Evolutionary conservation across 331 rosid species (phyloP).

Genomic region (Saraca asoca): DNA sequence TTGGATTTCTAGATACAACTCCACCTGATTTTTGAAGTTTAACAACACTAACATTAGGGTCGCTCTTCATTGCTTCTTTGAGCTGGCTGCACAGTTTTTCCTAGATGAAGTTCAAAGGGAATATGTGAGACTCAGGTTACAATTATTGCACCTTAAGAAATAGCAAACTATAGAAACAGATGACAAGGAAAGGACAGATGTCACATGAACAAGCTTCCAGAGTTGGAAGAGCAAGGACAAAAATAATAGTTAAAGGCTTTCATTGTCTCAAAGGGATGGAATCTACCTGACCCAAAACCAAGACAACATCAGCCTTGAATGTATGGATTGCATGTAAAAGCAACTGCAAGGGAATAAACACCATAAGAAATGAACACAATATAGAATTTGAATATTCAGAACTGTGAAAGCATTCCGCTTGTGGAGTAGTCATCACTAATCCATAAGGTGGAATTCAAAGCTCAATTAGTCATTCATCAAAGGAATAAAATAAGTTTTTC

Average conservation of each 20-base stretch:
- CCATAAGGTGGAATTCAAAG: conserved; percentile 20
- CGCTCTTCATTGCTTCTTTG: conserved; percentile 71
- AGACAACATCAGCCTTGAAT: conserved; percentile 78
- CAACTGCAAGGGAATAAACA: conserved; percentile 66
- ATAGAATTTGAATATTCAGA: conserved; percentile 11
- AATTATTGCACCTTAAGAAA: not conserved
- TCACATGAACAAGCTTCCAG: conserved; percentile 1
- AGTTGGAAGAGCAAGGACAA: not conserved
- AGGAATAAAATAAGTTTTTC: no score
- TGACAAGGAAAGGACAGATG: not conserved
- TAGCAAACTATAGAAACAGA: not conserved
- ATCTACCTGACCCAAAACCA: conserved; percentile 95
- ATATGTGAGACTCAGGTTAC: conserved; percentile 15
- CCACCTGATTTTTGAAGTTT: conserved; percentile 98
- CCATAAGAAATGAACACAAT: not conserved
- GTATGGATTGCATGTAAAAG: conserved; percentile 87
- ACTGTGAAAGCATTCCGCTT: conserved; percentile 24
- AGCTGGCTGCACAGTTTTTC: conserved; percentile 97
- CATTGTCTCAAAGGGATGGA: conserved; percentile 5
- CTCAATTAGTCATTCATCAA: not conserved
- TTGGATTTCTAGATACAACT: conserved; percentile 80
- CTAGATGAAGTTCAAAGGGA: conserved; percentile 45
- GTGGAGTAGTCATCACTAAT: conserved; percentile 7
- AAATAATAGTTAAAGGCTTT: no score
- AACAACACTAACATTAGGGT: conserved; percentile 87